Evolutionary conservation across 108 stramenopile genomes (phyloP), one percentile per base, ranked within the genome.

Genomic region (Nitzschia inconspicua): DNA sequence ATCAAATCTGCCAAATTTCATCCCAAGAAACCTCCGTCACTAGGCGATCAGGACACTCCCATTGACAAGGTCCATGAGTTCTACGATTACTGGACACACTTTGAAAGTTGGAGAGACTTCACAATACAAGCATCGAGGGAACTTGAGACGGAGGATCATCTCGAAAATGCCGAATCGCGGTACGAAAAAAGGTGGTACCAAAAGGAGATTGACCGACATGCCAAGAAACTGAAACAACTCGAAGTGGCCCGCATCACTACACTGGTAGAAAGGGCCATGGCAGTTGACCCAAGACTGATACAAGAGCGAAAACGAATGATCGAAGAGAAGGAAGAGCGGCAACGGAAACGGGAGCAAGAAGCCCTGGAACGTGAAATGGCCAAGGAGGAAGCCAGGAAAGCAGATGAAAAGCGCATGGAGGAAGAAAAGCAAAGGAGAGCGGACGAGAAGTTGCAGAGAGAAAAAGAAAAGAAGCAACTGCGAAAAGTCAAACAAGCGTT

Each of bases 171-270:
- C 16, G 89, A 87, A 36, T 79, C 66, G 47, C 80, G 99, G 3
- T 93, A 95, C 55, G 98, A 99, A 66, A 96, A 97, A 59, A 70
- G 99, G 28, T 98, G 95, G 95, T 95, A 96, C 88, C 79, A 89
- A 77, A 95, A 97, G 68, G 97, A 98, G 73, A 96, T 98, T 63
- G 96, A 95, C 46, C 73, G 83, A 11, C 74, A 76, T 26, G 81
- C 95, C 28, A 94, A 91, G 75, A 91, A 87, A 44, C 66, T 95
- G 67, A 99, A 98, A 72, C 85, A 72, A 61, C 88, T 93, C 65
- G 99, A 99, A 72, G 76, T 89, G 60, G 81, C 89, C 44, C 83
- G 99, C 3, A 82, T 99, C 47, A 83, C 73, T 34, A 40, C 63
- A 14, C 65, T 99, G n/a, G 96, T 99, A 10, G 94, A 97, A 70